Conservation (phyloP, 495 filamentous ascomycete species). For the Aspergillus steynii region DNA sequence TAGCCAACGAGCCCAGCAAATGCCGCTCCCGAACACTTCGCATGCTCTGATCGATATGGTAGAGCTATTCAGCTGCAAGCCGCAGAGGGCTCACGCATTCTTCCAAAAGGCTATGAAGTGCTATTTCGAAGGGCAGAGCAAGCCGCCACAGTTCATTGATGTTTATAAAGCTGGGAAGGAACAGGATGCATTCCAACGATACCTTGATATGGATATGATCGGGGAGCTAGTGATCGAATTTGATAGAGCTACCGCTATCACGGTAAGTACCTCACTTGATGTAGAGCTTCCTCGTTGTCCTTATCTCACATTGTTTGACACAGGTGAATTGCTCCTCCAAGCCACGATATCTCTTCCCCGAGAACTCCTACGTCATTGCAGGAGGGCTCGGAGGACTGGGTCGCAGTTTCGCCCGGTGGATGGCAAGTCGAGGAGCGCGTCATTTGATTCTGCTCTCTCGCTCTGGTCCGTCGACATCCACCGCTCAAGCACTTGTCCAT, state of each 20-base stretch:
- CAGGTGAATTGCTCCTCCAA: not conserved
- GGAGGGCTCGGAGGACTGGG: conserved; percentile 47
- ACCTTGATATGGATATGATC: not conserved
- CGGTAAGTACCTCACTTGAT: not conserved
- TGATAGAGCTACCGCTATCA: not conserved
- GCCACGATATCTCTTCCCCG: conserved; percentile 1
- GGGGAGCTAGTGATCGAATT: not conserved
- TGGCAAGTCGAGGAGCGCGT: conserved; percentile 34
- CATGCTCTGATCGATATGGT: no score
- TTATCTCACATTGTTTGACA: no score
- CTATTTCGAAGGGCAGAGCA: no score
- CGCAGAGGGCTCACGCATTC: no score
- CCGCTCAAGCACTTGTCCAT: conserved; percentile 4
- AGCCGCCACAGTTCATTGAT: no score
- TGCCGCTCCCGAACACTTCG: no score
- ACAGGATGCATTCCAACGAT: no score
- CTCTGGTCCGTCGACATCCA: not conserved
- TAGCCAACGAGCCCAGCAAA: no score
- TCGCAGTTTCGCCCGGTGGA: conserved; percentile 31
- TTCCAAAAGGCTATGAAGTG: no score
- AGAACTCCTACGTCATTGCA: conserved; percentile 27
- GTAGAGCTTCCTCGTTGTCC: not conserved
- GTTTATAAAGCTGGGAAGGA: no score
- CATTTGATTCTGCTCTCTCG: conserved; percentile 28
- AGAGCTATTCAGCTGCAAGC: no score